Base-by-base conservation (phyloP, 129 eudicot genomes). In the Apium graveolens region DNA sequence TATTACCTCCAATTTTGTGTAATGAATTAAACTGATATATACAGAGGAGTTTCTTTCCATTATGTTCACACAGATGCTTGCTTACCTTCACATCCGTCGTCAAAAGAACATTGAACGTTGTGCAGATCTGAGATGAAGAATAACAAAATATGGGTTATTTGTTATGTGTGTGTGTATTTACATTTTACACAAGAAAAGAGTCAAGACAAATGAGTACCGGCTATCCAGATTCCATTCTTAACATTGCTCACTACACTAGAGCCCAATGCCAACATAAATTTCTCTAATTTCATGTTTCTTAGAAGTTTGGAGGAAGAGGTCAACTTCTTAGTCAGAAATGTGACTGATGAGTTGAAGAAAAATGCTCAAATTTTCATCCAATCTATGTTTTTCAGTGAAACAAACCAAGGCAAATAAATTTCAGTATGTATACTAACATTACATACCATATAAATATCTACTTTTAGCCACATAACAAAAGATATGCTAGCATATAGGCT, bases 291-390 rank as follows among this genome's bases (percentile, higher is more conserved):
- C 65, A 81, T 87, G 65, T 87, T 82, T 16, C 76, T 77, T 70
- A 89, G 85, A 77, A 92, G 86, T 86, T 70, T 87, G 60, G 79
- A 32, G 32, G 94, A 87, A 86, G 80, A 63, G 72, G 38, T 78
- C 70, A 95, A 82, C 79, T 85, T 90, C 83, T 91, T 97, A 51
- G 87, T 85, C 80, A 95, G 89, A 80, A 90, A 75, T 70, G 94
- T 97, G 77, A 60, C 86, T 55, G 90, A 55, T 21, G 98, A 91
- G 81, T 87, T 79, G 75, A 91, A 85, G 80, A 79, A 83, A 78
- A 91, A 95, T 60, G 97, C 96, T 43, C 97, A 97, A 79, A 95
- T 87, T 32, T 97, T 87, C 92, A 92, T 86, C 98, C 98, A 91
- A 81, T 95, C 98, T 95, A 81, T 7, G 76, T 72, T 75, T 51